A percentile compares a stretch with the other conserved stretches of the same genome.
phyloP scores from a whole-genome alignment of 108 stramenopile species.

The Aureococcus anophagefferens region DNA sequence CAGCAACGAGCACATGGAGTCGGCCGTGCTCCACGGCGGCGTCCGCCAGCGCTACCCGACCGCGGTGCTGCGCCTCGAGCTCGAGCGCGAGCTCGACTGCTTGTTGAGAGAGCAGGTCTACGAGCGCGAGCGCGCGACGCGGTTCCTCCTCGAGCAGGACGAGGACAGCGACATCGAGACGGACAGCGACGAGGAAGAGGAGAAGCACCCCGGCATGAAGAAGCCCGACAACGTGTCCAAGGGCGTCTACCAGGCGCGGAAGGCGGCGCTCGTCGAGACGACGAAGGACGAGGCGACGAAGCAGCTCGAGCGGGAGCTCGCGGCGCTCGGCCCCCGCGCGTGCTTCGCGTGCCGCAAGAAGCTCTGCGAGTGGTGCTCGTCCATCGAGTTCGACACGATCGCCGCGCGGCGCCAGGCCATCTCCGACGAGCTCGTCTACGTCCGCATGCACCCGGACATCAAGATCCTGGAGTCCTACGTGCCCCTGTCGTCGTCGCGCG shows the following conservation, averaged over 20 bases:
- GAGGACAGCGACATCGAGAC: slow-evolving; percentile 3
- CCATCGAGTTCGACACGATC: slow-evolving; percentile 24
- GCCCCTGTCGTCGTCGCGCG: slow-evolving; percentile 25
- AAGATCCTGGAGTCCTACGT: slow-evolving; percentile 34
- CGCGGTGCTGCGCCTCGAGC: slow-evolving; percentile 33
- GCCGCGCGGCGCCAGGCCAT: slow-evolving; percentile 21
- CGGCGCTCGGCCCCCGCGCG: not conserved
- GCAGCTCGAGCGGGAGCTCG: slow-evolving; percentile 3
- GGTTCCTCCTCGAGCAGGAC: slow-evolving; percentile 33
- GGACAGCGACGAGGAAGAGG: slow-evolving; percentile 8
- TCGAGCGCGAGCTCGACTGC: slow-evolving; percentile 43
- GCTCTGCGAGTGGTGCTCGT: slow-evolving; percentile 26
- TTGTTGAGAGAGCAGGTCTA: slow-evolving; percentile 42
- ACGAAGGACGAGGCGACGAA: slow-evolving; percentile 6
- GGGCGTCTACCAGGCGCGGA: slow-evolving; percentile 4
- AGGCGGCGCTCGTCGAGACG: slow-evolving; percentile 1
- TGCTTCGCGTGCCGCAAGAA: slow-evolving; percentile 27
- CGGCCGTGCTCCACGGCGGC: slow-evolving; percentile 31
- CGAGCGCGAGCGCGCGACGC: slow-evolving; percentile 38
- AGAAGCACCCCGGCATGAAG: not conserved
- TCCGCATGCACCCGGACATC: slow-evolving; percentile 27
- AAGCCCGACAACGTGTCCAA: slow-evolving; percentile 6
- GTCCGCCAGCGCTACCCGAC: slow-evolving; percentile 39
- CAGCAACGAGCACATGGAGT: slow-evolving; percentile 31
- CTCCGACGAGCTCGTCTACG: slow-evolving; percentile 36